Conservation (phyloP, 2,329 filamentous ascomycete species). For the Ceratocystis colombiana region DNA sequence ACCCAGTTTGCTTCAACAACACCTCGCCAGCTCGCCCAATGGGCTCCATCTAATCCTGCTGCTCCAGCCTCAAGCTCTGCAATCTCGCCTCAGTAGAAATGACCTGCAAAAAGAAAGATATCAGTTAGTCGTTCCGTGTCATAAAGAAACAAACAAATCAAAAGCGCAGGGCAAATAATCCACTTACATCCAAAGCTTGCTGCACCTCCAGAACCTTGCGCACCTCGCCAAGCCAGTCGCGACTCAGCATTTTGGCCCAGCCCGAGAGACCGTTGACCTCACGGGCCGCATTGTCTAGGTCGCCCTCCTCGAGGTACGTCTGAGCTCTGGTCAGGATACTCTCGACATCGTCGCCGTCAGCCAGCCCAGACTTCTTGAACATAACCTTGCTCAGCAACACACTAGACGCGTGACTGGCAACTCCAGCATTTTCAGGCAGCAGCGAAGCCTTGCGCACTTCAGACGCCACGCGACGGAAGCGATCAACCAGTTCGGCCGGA, state of each 20-base stretch:
- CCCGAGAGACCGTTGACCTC: conserved; percentile 91
- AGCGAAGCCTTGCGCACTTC: conserved; percentile 93
- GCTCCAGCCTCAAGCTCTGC: conserved; percentile 52
- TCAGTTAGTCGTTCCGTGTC: conserved; percentile 28
- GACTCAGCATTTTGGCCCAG: conserved; percentile 90
- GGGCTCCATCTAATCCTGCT: conserved; percentile 19
- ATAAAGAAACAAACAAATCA: background rate
- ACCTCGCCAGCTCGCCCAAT: background rate
- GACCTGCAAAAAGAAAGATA: conserved; percentile 43
- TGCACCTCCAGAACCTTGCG: conserved; percentile 88
- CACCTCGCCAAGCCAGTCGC: conserved; percentile 87
- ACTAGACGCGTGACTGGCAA: conserved; percentile 86
- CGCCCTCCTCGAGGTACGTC: conserved; percentile 81
- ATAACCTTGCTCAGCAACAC: conserved; percentile 84
- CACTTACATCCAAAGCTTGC: conserved; percentile 86
- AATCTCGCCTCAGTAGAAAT: conserved; percentile 84
- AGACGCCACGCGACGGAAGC: conserved; percentile 81
- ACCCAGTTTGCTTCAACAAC: conserved; percentile 9
- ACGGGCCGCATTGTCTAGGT: conserved; percentile 79
- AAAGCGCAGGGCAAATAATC: conserved; percentile 8
- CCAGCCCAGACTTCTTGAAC: conserved; percentile 86
- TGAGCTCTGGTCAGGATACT: conserved; percentile 85
- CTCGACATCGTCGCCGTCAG: conserved; percentile 81
- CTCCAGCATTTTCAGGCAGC: conserved; percentile 83
- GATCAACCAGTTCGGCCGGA: conserved; percentile 76